Evolutionary conservation across 768 basidiomycete species (phyloP).

Genomic region (Boletus rex-veris): DNA sequence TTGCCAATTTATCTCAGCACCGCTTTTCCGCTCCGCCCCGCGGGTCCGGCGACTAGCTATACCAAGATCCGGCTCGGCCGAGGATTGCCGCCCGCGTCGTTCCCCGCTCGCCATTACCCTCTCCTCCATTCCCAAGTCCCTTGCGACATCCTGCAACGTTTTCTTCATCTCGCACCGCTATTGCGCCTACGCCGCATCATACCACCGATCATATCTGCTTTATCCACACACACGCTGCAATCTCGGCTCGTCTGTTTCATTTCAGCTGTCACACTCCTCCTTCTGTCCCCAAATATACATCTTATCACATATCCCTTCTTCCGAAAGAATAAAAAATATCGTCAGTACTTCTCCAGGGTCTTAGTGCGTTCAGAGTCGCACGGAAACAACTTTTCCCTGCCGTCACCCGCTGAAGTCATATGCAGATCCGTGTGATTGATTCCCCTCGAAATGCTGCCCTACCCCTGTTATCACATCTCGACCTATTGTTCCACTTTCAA

Average conservation of each 20-base stretch:
- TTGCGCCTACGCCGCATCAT: slow-evolving; percentile 23
- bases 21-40: slow-evolving; percentile 19
- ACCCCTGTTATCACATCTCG: slow-evolving; percentile 20
- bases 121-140: slow-evolving; percentile 11
- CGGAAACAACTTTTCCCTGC: slow-evolving; percentile 15
- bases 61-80: slow-evolving; percentile 29
- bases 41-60: slow-evolving; percentile 23
- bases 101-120: slow-evolving; percentile 1
- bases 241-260: slow-evolving; percentile 26
- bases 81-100: slow-evolving; percentile 17
- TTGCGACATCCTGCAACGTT: slow-evolving; percentile 31
- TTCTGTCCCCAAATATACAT: slow-evolving; percentile 17
- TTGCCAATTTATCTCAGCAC: slow-evolving; percentile 20
- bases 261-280: slow-evolving; percentile 14
- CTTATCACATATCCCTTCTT: slow-evolving; percentile 24
- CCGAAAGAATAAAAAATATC: slow-evolving; percentile 1
- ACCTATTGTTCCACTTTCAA: slow-evolving; percentile 8
- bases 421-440: slow-evolving; percentile 31
- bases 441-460: slow-evolving; percentile 5
- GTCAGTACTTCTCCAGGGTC: slow-evolving; percentile 19
- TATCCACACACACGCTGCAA: slow-evolving; percentile 24
- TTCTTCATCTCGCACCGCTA: slow-evolving; percentile 31
- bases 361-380: slow-evolving; percentile 21
- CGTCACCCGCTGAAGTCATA: slow-evolving; percentile 31
- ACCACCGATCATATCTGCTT: slow-evolving; percentile 19